These are phyloP conservation scores for Immersiporthe knoxdaviesiana DNA, from an alignment of 2,329 filamentous ascomycete genomes.

Conservation along the genomic window DNA sequence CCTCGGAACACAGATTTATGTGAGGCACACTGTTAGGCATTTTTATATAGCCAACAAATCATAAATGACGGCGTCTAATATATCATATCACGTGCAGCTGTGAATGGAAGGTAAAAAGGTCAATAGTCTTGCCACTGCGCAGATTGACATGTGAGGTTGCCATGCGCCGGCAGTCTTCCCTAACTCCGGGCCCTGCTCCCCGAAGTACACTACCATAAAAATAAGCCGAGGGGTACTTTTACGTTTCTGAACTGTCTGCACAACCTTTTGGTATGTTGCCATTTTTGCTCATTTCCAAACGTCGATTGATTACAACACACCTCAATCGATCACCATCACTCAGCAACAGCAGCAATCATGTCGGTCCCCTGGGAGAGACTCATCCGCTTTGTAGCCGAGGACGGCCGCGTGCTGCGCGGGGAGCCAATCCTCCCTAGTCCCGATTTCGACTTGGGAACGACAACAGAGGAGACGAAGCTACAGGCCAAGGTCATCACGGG, in stretches of 20 bases:
- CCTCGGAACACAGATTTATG: too few species aligned
- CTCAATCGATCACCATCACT: background rate
- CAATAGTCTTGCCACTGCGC: background rate
- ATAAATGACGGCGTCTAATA: too few species aligned
- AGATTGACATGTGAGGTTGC: background rate
- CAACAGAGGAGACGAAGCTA: conserved; percentile 50
- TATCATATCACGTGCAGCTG: background rate
- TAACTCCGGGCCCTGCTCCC: conserved; percentile 7
- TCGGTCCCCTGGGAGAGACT: conserved; percentile 51
- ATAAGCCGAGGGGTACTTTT: conserved; percentile 9
- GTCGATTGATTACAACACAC: background rate
- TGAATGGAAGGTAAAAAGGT: background rate
- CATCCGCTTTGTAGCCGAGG: conserved; percentile 57
- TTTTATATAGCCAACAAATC: too few species aligned
- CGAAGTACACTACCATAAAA: conserved; percentile 10
- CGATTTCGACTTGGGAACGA: conserved; percentile 53
- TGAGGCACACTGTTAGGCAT: too few species aligned
- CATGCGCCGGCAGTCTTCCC: background rate
- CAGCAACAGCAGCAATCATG: conserved; percentile 33
- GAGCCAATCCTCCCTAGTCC: conserved; percentile 52
- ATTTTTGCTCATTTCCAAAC: background rate
- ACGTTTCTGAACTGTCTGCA: background rate
- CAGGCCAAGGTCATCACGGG: conserved; percentile 57
- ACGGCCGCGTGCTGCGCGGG: conserved; percentile 54
- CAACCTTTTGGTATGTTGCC: background rate